A percentile compares a stretch with the other conserved stretches of the same genome.
Conservation (phyloP, 192 early-diverging fungal genomes). For the Backusella liffmaniae region DNA sequence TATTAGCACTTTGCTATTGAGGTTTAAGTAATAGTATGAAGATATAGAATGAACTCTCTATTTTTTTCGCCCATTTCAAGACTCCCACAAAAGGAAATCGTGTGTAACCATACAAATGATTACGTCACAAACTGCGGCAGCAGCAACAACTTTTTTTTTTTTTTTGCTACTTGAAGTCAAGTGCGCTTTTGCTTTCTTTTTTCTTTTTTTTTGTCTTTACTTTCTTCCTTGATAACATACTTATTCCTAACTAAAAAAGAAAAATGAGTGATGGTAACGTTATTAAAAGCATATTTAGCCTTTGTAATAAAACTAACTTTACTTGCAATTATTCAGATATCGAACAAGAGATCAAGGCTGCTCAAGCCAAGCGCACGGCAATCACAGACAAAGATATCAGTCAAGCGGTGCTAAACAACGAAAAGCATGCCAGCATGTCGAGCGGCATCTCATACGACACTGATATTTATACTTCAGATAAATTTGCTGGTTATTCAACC, state of each 20-base stretch:
- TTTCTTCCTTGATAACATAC: not conserved
- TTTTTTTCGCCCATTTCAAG: too few species aligned
- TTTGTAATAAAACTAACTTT: not conserved
- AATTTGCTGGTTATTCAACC: slow-evolving; percentile 69
- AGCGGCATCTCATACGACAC: slow-evolving; percentile 58
- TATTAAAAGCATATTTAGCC: not conserved
- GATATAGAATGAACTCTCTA: too few species aligned
- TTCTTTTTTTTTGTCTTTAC: not conserved
- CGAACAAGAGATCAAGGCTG: slow-evolving; percentile 51
- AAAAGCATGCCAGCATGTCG: slow-evolving; percentile 27
- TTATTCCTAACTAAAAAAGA: not conserved
- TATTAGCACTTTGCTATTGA: too few species aligned
- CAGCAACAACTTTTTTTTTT: not conserved
- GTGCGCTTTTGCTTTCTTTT: not conserved
- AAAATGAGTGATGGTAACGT: not conserved
- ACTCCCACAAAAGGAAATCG: not conserved
- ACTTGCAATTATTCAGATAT: slow-evolving; percentile 32
- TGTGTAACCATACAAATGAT: not conserved
- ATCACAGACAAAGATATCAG: slow-evolving; percentile 46
- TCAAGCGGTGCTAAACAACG: slow-evolving; percentile 39
- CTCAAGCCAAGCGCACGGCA: slow-evolving; percentile 41
- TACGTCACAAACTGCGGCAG: not conserved
- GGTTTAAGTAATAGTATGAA: too few species aligned
- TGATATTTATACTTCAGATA: slow-evolving; percentile 71
- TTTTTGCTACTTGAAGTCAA: not conserved